Evolutionary conservation across 73 alveolate species (phyloP), one percentile per base, ranked within the genome.

Genomic region (Paramecium caudatum): DNA sequence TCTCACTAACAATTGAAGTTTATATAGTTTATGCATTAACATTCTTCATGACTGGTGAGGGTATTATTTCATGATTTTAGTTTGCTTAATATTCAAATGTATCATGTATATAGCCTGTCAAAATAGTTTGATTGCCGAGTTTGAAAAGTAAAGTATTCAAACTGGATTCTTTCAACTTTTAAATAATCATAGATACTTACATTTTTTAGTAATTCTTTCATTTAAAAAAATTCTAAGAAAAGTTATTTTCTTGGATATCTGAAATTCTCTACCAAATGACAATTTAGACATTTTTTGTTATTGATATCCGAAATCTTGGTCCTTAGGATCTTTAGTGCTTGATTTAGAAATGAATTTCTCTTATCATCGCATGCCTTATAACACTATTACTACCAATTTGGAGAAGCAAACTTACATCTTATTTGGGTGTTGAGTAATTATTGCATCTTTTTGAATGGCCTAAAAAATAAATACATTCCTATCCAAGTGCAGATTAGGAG

Each of bases 391-490:
- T 27, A 27, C 80, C 80, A 55, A 27, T 55, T 55, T 27, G 36
- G 46, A 23, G 46, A 27, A 3, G 80, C 23, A 25, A 55, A 55
- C 30, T 55, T 55, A 10, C 12, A 27, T 0, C 80, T 16, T 2
- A 55, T 55, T 9, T 27, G 7, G 13, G 45, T 55, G 9, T 55
- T 43, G 46, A 55, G 23, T 4, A 27, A 27, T 55, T 55, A 21
- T 55, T 23, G 23, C 80, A 55, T 55, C 3, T 55, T 2, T 21
- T 55, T 55, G 2, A 55, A 27, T 55, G 80, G 80, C 1, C 80
- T 5, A 23, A 55, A 55, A 55, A 55, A 55, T 23, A 55, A 21
- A 43, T 55, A 55, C 80, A 55, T 23, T 55, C 80, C 80, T 19
- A 23, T 55, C 80, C 80, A 55, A 55, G 46, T 55, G 12, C 80